Percentiles rank a stretch among this genome's conserved stretches.
Conservation (phyloP, 306 rosid genomes). For the Dryas alaskensis region DNA sequence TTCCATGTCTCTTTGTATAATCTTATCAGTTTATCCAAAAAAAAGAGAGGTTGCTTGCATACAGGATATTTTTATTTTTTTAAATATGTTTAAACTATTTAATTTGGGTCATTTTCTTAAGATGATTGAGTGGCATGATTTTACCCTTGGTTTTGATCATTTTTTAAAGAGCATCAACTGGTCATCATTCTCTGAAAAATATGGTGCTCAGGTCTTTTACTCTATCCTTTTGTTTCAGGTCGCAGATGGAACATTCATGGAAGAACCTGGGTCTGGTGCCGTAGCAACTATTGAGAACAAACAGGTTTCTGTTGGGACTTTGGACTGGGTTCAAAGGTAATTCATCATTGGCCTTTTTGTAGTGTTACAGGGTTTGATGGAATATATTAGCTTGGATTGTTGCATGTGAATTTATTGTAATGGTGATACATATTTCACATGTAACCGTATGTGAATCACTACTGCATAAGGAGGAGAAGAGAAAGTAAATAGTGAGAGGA, state of each 20-base stretch:
- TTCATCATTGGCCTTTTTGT: not conserved
- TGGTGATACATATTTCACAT: no score
- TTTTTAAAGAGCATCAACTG: not conserved
- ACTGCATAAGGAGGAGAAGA: not conserved
- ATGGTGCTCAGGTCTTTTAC: not conserved
- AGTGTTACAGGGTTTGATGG: not conserved
- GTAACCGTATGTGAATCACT: no score
- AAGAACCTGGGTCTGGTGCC: conserved; percentile 99
- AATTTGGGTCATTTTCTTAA: not conserved
- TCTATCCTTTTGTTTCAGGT: conserved; percentile 35
- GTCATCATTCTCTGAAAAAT: not conserved
- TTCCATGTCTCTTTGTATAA: no score
- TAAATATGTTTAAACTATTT: not conserved
- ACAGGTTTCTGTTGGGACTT: conserved; percentile 80
- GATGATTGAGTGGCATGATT: not conserved
- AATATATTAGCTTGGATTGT: not conserved
- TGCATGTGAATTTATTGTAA: not conserved
- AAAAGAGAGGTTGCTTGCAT: no score
- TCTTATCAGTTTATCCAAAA: not conserved
- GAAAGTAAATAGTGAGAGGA: not conserved
- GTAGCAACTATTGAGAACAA: conserved; percentile 65
- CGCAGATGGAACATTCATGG: conserved; percentile 78
- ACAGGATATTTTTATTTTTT: no score
- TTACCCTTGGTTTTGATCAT: not conserved
- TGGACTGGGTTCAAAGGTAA: conserved; percentile 91